Evolutionary conservation across 208 protist genomes (phyloP).

Genomic region (Lotmaria passim): DNA sequence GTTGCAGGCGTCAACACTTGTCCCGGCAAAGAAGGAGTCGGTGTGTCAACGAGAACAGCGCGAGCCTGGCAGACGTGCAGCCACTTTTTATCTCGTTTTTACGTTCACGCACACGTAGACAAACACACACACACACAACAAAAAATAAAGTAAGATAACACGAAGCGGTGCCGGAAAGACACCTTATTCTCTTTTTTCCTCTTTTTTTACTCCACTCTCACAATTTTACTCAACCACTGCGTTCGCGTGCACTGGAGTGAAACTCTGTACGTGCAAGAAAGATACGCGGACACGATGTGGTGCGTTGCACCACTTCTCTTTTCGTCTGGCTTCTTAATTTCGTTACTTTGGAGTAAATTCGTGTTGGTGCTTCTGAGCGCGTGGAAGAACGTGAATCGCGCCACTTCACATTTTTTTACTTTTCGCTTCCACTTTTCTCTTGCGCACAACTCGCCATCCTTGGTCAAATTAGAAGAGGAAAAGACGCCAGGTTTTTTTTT

Average conservation of each 20-base stretch:
- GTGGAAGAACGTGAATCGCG: too few relatives aligned
- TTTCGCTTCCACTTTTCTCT: too few relatives aligned
- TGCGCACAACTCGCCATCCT: not conserved
- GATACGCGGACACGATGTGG: not conserved
- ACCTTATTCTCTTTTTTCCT: not conserved
- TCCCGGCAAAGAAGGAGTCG: too few relatives aligned
- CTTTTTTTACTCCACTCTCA: not conserved
- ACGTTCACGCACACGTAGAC: too few relatives aligned
- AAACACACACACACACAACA: too few relatives aligned
- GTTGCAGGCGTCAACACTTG: too few relatives aligned
- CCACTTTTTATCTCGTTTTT: too few relatives aligned
- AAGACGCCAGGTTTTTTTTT: conserved; percentile 5
- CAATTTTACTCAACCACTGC: conserved; percentile 4
- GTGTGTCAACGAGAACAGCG: too few relatives aligned
- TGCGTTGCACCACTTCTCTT: not conserved
- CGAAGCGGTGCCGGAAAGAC: not conserved
- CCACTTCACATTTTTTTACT: too few relatives aligned
- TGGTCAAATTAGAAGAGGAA: not conserved
- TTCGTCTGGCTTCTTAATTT: not conserved
- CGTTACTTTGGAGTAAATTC: not conserved
- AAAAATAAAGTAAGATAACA: too few relatives aligned
- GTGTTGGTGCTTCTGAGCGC: not conserved
- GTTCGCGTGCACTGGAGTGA: conserved; percentile 5
- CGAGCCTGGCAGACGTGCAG: too few relatives aligned
- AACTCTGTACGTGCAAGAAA: not conserved